Evolutionary conservation across 2,329 filamentous ascomycete genomes (phyloP).

Genomic region (Mollisiaceae sp.): DNA sequence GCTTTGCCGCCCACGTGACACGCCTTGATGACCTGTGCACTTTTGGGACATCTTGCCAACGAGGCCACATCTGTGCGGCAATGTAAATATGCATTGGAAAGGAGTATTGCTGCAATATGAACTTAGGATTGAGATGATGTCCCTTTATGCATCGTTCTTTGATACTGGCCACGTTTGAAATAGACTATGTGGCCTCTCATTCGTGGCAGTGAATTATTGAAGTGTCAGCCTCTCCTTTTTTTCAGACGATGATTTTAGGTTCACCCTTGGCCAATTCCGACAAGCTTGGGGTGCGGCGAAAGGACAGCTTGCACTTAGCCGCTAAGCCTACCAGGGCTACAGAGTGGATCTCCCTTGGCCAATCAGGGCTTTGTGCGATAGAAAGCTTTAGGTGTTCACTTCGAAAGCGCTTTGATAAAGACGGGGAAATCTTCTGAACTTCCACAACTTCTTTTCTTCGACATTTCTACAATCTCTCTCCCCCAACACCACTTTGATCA

Average conservation of each 20-base stretch:
- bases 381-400: slow-evolving; percentile 9
- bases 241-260: slow-evolving; percentile 4
- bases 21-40: neutral
- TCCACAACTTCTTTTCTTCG: neutral
- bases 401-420: slow-evolving; percentile 3
- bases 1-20: slow-evolving; percentile 2
- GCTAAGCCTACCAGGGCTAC: neutral
- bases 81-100: neutral
- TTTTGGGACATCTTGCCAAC: neutral
- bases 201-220: slow-evolving; percentile 1
- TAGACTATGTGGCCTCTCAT: neutral
- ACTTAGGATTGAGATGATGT: neutral
- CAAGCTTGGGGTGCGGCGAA: slow-evolving; percentile 1
- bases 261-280: neutral
- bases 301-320: slow-evolving; percentile 5
- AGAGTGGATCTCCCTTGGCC: neutral
- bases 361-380: neutral
- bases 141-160: neutral
- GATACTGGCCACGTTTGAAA: neutral
- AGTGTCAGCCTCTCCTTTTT: neutral
- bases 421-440: neutral
- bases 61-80: neutral
- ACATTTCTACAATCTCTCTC: neutral
- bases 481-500: slow-evolving; percentile 28
- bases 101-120: neutral